phyloP scores from a whole-genome alignment of 73 alveolate genomes.

The Stentor coeruleus region DNA sequence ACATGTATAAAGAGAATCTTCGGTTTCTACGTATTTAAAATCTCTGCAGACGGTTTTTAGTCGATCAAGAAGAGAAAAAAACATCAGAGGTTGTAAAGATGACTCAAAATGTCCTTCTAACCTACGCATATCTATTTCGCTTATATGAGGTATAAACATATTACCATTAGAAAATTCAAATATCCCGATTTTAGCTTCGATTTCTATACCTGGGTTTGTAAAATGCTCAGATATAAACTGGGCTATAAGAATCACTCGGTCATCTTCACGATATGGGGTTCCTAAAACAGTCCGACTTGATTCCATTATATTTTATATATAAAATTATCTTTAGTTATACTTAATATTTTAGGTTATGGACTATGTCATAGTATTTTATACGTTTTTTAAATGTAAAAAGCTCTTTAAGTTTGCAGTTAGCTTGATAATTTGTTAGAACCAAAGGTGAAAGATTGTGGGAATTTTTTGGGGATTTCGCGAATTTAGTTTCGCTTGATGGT shows the following conservation, averaged over 20 bases:
- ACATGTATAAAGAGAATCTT: not conserved
- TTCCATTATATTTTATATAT: too few relatives aligned
- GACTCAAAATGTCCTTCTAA: not conserved
- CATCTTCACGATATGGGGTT: not conserved
- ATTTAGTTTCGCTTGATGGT: too few relatives aligned
- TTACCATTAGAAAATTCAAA: not conserved
- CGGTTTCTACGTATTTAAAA: not conserved
- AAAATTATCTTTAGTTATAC: too few relatives aligned
- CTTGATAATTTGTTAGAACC: too few relatives aligned
- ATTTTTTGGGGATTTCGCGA: too few relatives aligned
- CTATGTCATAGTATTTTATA: too few relatives aligned
- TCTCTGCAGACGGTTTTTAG: not conserved
- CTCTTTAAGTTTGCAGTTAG: too few relatives aligned
- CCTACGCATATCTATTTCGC: not conserved
- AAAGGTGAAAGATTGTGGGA: too few relatives aligned
- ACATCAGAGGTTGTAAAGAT: not conserved
- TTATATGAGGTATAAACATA: not conserved
- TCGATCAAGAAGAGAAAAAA: not conserved
- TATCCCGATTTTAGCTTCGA: conserved; percentile 11
- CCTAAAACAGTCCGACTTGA: conserved; percentile 7
- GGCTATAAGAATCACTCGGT: conserved; percentile 7
- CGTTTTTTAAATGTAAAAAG: too few relatives aligned
- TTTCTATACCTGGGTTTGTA: not conserved
- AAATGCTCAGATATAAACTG: not conserved
- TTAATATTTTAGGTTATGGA: too few relatives aligned